Base-by-base conservation (phyloP, 768 basidiomycete genomes). In the Collybia sp. region DNA sequence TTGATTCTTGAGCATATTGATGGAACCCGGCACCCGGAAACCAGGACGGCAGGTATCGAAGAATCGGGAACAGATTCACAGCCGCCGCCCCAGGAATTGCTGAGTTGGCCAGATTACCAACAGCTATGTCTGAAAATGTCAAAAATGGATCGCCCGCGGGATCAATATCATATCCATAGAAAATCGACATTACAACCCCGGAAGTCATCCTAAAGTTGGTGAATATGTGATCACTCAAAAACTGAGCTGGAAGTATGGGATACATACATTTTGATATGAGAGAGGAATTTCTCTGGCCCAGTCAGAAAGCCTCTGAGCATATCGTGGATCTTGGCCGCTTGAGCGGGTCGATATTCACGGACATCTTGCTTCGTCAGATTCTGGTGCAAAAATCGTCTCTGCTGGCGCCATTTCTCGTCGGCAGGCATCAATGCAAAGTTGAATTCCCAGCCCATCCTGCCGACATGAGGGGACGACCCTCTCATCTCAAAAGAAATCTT, bases 101-200 rank as follows among this genome's bases (percentile, higher is more conserved):
- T 12, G 52, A 52, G n/a, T 50, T 44, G 16, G 54, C 51, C 2
- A 60, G 31, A 15, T 48, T 49, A 6, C 13, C 46, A 13, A 57
- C 41, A 0, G 54, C 53, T 4, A 42, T 44, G 18, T 59, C 55
- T 12, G 54, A 53, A 13, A 62, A 30, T 1, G 52, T 12, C 2
- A 59, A 50, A 19, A 58, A 58, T 15, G 44, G 44, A 46, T 65
- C 62, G 20, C 54, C 42, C 37, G 47, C 54, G 2, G 58, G 51
- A 6, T 40, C 31, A 3, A 58, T 46, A 6, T 62, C 56, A 43
- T 62, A 55, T 2, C 71, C 71, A 43, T 71, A 72, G 16, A 64
- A 58, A 12, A 64, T 52, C 6, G 61, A 60, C 46, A 73, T 56
- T 33, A 67, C 63, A 37, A 64, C 57, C 1, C 63, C 57, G n/a